Conservation (phyloP, 163 green algal genomes). For the Chlorella variabilis region DNA sequence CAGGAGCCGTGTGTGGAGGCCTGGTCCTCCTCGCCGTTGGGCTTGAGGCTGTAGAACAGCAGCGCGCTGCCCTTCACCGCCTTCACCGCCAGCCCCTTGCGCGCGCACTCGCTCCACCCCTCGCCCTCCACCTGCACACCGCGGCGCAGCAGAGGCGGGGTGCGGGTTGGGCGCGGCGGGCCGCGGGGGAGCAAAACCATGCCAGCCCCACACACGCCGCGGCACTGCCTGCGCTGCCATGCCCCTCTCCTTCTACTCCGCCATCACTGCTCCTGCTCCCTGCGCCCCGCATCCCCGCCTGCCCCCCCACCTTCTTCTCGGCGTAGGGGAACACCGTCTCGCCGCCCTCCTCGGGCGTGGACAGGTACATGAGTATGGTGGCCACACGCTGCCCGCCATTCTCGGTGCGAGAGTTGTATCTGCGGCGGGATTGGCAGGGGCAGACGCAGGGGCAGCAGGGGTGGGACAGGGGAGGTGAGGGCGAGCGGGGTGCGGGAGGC, state of each 20-base stretch:
- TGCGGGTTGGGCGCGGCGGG: neutral
- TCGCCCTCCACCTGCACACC: conserved; percentile 11
- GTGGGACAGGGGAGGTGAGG: too few relatives aligned
- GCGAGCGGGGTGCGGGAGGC: too few relatives aligned
- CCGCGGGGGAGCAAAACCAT: neutral
- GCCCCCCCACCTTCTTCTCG: conserved; percentile 25
- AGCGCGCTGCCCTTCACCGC: conserved; percentile 77
- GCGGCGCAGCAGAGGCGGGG: neutral
- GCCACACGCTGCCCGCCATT: conserved; percentile 86
- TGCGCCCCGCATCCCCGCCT: neutral
- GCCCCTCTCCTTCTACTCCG: too few relatives aligned
- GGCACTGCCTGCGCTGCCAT: too few relatives aligned
- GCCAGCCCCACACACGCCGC: too few relatives aligned
- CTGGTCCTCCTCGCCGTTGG: conserved; percentile 73
- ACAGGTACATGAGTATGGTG: conserved; percentile 92
- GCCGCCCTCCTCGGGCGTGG: conserved; percentile 61
- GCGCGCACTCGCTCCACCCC: conserved; percentile 74
- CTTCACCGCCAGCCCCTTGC: conserved; percentile 77
- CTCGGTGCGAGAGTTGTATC: conserved; percentile 60
- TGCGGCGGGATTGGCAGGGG: neutral
- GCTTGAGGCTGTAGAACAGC: conserved; percentile 84
- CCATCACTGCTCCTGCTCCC: neutral
- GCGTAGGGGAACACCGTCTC: conserved; percentile 66
- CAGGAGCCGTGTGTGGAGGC: conserved; percentile 78
- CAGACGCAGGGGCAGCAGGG: neutral